A percentile compares a stretch with the other conserved stretches of the same genome.
Evolutionary conservation across 345 rosid species (phyloP).

Genomic region (Euclidium syriacum): DNA sequence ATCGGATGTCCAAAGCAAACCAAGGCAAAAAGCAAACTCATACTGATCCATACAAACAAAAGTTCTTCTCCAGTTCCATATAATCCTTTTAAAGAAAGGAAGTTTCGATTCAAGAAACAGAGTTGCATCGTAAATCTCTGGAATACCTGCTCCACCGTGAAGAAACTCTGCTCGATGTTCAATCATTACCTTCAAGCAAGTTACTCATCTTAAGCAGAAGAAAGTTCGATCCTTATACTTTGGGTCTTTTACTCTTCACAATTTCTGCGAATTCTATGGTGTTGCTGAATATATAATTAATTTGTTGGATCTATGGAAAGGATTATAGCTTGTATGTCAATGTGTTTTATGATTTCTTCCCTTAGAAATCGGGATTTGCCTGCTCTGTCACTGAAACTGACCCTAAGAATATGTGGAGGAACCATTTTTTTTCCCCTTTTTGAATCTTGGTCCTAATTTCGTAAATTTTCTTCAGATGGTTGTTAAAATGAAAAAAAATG

Average conservation of each 20-base stretch:
- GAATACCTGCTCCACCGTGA: constrained; percentile 69
- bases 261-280: constrained; percentile 40
- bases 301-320: neutral
- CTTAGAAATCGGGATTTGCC: neutral
- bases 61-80: constrained; percentile 81
- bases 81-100: constrained; percentile 50
- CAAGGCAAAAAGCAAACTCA: constrained; percentile 40
- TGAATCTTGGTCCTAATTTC: neutral
- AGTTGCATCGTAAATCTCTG: constrained; percentile 71
- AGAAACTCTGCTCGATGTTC: constrained; percentile 71
- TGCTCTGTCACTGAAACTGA: neutral
- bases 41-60: constrained; percentile 53
- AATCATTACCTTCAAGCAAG: constrained; percentile 39
- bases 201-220: constrained; percentile 48
- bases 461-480: neutral
- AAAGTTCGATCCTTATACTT: too few relatives aligned
- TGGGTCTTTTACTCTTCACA: constrained; percentile 57
- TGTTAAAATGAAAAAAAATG: too few relatives aligned
- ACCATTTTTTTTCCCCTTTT: neutral
- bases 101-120: constrained; percentile 51
- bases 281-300: neutral
- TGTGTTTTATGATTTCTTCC: neutral
- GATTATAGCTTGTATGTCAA: neutral
- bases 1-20: constrained; percentile 54
- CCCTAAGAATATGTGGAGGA: neutral